phyloP scores from a whole-genome alignment of 495 filamentous ascomycete species.

The Cladorrhinum samala region DNA sequence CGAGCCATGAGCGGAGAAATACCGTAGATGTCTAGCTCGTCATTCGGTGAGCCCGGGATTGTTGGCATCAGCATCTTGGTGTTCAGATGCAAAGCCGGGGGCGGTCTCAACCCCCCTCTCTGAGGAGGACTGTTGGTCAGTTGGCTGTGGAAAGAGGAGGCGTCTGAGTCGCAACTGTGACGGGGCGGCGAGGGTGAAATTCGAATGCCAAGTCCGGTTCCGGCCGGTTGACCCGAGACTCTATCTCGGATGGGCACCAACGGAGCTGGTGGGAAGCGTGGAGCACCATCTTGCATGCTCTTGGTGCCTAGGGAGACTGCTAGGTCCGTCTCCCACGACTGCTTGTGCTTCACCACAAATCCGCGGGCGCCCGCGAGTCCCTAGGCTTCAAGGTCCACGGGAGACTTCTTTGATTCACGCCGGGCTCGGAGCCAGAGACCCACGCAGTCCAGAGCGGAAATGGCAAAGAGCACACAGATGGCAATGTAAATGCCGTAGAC shows the following conservation, averaged over 20 bases:
- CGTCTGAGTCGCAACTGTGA: constrained; percentile 17
- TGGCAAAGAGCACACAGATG: constrained; percentile 69
- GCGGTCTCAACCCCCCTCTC: constrained; percentile 12
- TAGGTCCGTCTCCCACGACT: constrained; percentile 19
- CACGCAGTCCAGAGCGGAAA: constrained; percentile 52
- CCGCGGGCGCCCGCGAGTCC: constrained; percentile 35
- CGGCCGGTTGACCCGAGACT: background rate
- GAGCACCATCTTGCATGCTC: constrained; percentile 7
- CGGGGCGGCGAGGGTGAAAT: constrained; percentile 3
- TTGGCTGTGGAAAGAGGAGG: constrained; percentile 7
- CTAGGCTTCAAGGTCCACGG: constrained; percentile 40
- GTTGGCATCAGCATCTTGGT: constrained; percentile 15
- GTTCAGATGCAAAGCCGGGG: constrained; percentile 1
- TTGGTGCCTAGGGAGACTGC: constrained; percentile 23
- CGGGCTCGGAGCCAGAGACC: constrained; percentile 35
- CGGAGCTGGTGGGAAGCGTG: constrained; percentile 25
- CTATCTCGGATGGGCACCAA: constrained; percentile 24
- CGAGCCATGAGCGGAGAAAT: constrained; percentile 24
- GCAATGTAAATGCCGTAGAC: constrained; percentile 87
- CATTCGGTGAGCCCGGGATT: constrained; percentile 18
- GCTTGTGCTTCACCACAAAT: constrained; percentile 7
- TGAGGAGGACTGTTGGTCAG: constrained; percentile 9
- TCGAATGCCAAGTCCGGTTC: background rate
- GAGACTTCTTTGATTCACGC: constrained; percentile 12
- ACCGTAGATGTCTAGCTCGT: constrained; percentile 11